Conservation (phyloP, 2,329 filamentous ascomycete species). For the Coniochaeta ligniaria region DNA sequence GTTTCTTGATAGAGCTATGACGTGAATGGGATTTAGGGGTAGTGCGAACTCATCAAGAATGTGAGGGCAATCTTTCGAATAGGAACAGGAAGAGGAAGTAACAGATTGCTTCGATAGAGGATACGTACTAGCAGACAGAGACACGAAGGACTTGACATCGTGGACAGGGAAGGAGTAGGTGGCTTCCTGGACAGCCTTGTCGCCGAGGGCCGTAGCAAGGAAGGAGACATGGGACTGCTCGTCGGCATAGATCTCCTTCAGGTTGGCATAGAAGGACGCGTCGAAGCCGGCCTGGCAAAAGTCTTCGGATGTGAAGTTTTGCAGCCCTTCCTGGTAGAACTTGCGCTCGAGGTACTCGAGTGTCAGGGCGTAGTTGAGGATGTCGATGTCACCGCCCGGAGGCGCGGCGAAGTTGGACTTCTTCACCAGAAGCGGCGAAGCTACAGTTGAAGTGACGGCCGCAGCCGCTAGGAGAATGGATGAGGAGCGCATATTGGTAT, state of each 20-base stretch:
- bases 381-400: not conserved
- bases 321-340: conserved; percentile 55
- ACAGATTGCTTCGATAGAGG: too few relatives aligned
- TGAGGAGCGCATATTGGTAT: not conserved
- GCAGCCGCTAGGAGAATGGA: not conserved
- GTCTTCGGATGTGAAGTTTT: conserved; percentile 37
- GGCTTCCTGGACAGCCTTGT: conserved; percentile 42
- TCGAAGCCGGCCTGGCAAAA: conserved; percentile 5
- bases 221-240: conserved; percentile 49
- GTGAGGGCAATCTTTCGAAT: too few relatives aligned
- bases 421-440: not conserved
- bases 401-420: not conserved
- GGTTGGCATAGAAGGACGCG: conserved; percentile 46
- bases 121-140: too few relatives aligned
- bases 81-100: too few relatives aligned
- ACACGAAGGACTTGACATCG: conserved; percentile 41
- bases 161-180: conserved; percentile 47
- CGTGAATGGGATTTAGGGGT: too few relatives aligned
- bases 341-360: conserved; percentile 52
- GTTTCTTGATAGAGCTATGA: conserved; percentile 24
- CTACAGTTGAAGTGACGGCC: not conserved
- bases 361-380: conserved; percentile 25
- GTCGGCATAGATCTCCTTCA: conserved; percentile 48
- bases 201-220: conserved; percentile 40
- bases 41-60: too few relatives aligned